Base-by-base conservation (phyloP, 78 protist species). In the Thecamonas trahens region DNA sequence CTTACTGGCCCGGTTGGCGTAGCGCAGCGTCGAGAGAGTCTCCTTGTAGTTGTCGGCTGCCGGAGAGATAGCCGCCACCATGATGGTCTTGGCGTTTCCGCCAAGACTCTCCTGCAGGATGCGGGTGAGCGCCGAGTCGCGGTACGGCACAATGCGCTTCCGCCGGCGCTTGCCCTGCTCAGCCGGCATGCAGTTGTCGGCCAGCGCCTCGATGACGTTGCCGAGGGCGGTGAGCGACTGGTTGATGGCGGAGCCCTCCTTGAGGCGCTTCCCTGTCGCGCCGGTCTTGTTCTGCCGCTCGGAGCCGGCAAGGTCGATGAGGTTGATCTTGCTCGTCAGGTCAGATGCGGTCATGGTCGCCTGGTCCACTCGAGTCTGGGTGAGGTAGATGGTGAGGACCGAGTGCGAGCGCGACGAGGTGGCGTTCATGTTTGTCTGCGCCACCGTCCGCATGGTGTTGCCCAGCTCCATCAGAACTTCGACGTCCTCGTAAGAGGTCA, bases 11-110 rank as follows among this genome's bases (percentile, higher is more conserved):
- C 88, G 49, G 59, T 87, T 84, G 1, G 96, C 26, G 34, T 83
- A 94, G 49, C 93, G 91, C 31, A 95, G 91, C 22, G 97, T 95
- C 22, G 82, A 61, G 28, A 95, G 66, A 13, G 95, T 76, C 72
- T 90, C 95, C 26, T 86, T 91, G 52, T 38, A 80, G 71, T 88
- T 76, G 75, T 44, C 58, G 39, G 72, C 70, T 20, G 89, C 82
- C 8, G 92, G 92, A 15, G 77, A 61, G 47, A 87, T 9, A n/a
- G 82, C 82, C 17, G 89, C 87, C 8, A 87, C 62, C 92, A 87
- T 87, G 59, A 70, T 47, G 14, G 90, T 85, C 52, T 63, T 67
- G 31, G 67, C 24, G 72, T 83, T 76, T 18, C 88, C 88, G 14
- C 88, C 88, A 8, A 84, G 68, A 7, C 60, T 31, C 28, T 77